Evolutionary conservation across 805 yeast species (phyloP), one percentile per base, ranked within the genome.

Genomic region (Helenozyma baotianmanensis): DNA sequence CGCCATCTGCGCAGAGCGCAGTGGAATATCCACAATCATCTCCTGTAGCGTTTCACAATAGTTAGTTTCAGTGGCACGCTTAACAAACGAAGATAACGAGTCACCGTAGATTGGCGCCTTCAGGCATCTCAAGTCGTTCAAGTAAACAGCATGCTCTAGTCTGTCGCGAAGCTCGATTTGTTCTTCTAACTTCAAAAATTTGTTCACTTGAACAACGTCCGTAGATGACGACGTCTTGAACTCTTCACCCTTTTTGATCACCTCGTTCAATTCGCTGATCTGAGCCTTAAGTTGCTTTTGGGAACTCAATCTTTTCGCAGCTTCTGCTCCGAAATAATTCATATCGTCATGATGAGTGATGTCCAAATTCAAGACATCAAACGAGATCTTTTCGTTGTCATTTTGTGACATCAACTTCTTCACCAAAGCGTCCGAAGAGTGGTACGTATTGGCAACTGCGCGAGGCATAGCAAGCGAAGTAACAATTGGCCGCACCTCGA

Each of bases 401-500:
- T 22, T 10, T 5, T 14, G 45, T 9, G 41, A 30, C 16, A 54
- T 39, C 9, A 51, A 29, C 39, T 55, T 38, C 32, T 50, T 25
- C 31, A 58, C 42, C 12, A 35, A 25, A 14, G 21, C 31, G 27
- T 35, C 66, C 21, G 74, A 27, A 55, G 26, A 65, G 39, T 25
- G 62, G 40, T 33, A 85, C 6, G 63, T 54, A 1, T 76, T 60
- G 3, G 72, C 62, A 4, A 84, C 87, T 1, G 87, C 75, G 29
- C 68, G 67, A 2, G 76, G 76, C 67, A 88, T 65, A 0, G 90
- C 83, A 53, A 86, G 80, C 2, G 97, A 89, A 0, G 98, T 92
- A 25, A 85, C 74, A 44, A 92, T 85, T 1, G 97, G 97, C 38
- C 98, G 70, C 6, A 89, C 96, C 56, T 92, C 98, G 61, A 92